Conservation (phyloP, 139 green algal species). For the Tetraselmis chui region DNA sequence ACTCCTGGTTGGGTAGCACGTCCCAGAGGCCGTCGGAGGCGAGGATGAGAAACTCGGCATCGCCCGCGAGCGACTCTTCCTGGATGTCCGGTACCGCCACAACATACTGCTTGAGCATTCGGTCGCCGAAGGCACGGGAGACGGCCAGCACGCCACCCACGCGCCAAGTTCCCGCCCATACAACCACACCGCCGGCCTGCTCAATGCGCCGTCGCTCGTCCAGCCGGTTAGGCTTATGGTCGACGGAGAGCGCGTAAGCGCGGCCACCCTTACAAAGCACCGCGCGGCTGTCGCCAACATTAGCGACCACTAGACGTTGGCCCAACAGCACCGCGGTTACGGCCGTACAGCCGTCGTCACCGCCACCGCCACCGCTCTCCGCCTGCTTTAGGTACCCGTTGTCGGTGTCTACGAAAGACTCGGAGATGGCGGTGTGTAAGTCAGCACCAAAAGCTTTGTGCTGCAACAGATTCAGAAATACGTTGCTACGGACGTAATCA, state of each 20-base stretch:
- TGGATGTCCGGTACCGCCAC: conserved; percentile 71
- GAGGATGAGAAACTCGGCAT: conserved; percentile 74
- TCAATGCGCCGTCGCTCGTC: conserved; percentile 90
- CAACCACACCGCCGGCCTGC: conserved; percentile 77
- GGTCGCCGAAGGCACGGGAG: conserved; percentile 88
- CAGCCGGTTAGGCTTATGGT: conserved; percentile 92
- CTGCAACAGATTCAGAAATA: conserved; percentile 78
- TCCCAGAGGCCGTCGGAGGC: conserved; percentile 93
- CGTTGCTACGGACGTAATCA: conserved; percentile 70
- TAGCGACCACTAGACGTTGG: conserved; percentile 70
- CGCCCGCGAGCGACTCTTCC: conserved; percentile 53
- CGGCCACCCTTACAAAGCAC: conserved; percentile 66
- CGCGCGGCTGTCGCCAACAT: conserved; percentile 86
- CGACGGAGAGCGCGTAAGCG: conserved; percentile 58
- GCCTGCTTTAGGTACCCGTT: conserved; percentile 1
- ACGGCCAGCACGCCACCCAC: conserved; percentile 94
- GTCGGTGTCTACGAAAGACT: conserved; percentile 21
- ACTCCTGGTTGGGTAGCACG: conserved; percentile 69
- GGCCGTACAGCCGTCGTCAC: conserved; percentile 40
- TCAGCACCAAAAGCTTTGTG: conserved; percentile 61
- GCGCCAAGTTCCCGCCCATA: conserved; percentile 91
- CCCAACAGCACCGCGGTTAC: conserved; percentile 46
- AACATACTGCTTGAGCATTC: conserved; percentile 82
- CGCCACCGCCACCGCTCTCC: neutral
- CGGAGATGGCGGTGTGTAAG: conserved; percentile 44